Evolutionary conservation across 2,329 filamentous ascomycete species (phyloP).

Genomic region (Biscogniauxia marginata): DNA sequence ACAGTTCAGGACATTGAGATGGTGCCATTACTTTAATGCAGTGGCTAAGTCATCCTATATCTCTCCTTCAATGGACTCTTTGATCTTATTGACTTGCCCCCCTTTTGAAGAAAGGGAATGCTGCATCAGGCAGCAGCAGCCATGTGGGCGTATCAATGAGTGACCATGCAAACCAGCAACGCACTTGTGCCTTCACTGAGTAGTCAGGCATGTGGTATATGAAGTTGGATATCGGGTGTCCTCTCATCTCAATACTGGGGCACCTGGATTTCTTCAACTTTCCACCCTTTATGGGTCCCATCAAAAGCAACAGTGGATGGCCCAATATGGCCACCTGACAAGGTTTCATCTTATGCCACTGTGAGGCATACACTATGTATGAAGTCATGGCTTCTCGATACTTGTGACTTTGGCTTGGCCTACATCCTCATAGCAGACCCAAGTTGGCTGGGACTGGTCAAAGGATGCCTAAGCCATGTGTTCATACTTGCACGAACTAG

Average conservation of each 20-base stretch:
- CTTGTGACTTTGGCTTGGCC: neutral
- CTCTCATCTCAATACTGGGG: too few species aligned
- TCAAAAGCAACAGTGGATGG: neutral
- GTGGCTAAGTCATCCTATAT: too few species aligned
- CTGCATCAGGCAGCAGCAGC: neutral
- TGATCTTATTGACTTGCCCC: neutral
- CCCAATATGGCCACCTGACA: neutral
- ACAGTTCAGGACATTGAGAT: neutral
- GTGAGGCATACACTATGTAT: neutral
- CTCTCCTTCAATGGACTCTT: neutral
- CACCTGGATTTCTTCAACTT: neutral
- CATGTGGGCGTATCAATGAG: neutral
- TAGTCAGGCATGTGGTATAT: too few species aligned
- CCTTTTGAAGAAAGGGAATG: neutral
- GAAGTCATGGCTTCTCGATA: neutral
- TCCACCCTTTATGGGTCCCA: neutral
- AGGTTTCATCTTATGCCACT: neutral
- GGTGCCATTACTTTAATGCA: neutral
- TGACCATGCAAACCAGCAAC: neutral
- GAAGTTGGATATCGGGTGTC: too few species aligned
- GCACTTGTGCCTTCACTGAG: neutral
- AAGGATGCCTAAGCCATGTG: neutral
- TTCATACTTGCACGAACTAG: neutral
- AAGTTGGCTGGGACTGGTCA: neutral
- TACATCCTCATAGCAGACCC: neutral